A percentile compares a stretch with the other conserved stretches of the same genome.
phyloP scores from a whole-genome alignment of 306 rosid species.

The Mimosa pudica region DNA sequence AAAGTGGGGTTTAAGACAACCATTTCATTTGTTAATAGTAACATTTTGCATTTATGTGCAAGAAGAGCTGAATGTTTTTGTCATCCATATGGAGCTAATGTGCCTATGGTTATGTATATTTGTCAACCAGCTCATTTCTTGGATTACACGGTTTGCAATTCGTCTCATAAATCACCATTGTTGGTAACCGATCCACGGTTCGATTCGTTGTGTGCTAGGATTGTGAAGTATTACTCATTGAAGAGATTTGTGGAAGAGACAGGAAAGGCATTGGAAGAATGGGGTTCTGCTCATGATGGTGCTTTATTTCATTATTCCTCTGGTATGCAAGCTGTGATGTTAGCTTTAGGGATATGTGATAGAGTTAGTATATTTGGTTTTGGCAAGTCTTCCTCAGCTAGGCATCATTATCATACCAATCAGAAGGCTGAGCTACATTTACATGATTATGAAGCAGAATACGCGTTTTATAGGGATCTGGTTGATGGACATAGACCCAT shows the following conservation, averaged over 20 bases:
- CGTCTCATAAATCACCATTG: constrained; percentile 70
- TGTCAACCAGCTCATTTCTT: constrained; percentile 91
- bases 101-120: constrained; percentile 83
- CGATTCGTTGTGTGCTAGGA: constrained; percentile 68
- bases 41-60: constrained; percentile 86
- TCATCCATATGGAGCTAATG: constrained; percentile 77
- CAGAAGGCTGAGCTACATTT: constrained; percentile 88
- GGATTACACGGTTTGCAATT: constrained; percentile 77
- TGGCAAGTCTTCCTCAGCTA: constrained; percentile 77
- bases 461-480: constrained; percentile 74
- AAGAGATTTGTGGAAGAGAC: constrained; percentile 70
- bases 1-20: constrained; percentile 87
- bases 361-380: constrained; percentile 82
- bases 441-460: constrained; percentile 96
- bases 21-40: constrained; percentile 86
- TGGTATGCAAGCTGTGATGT: constrained; percentile 94
- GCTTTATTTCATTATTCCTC: constrained; percentile 86
- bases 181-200: constrained; percentile 84
- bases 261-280: constrained; percentile 67
- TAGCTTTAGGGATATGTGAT: constrained; percentile 91
- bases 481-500: constrained; percentile 56
- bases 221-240: constrained; percentile 92
- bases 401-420: constrained; percentile 91
- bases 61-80: constrained; percentile 83
- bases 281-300: constrained; percentile 80